Evolutionary conservation across 139 green algal genomes (phyloP).

Genomic region (Zygnema cylindricum): DNA sequence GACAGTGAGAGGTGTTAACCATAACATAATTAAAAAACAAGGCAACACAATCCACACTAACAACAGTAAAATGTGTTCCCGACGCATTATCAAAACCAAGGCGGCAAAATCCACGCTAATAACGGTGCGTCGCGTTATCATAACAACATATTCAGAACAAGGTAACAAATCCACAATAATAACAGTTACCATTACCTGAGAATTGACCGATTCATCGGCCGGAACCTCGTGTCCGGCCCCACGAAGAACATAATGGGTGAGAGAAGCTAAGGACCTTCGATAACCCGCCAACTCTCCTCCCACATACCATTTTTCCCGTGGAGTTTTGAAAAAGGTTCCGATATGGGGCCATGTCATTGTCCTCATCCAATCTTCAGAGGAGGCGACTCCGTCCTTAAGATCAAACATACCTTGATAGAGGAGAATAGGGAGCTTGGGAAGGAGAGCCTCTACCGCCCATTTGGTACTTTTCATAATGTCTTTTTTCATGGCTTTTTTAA

Average conservation of each 20-base stretch:
- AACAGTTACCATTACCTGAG: neutral
- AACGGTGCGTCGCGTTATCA: too few relatives aligned
- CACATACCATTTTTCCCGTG: slow-evolving; percentile 16
- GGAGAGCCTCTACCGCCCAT: slow-evolving; percentile 70
- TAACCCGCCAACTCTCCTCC: slow-evolving; percentile 30
- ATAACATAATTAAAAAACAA: too few relatives aligned
- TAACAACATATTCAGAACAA: neutral
- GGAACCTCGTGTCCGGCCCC: slow-evolving; percentile 34
- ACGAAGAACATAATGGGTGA: slow-evolving; percentile 13
- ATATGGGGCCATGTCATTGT: slow-evolving; percentile 65
- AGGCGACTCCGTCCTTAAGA: slow-evolving; percentile 72
- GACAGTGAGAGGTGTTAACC: too few relatives aligned
- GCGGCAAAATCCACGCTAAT: too few relatives aligned
- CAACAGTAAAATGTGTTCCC: neutral
- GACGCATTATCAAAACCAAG: neutral
- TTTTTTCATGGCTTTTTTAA: slow-evolving; percentile 62
- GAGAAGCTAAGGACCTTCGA: slow-evolving; percentile 4
- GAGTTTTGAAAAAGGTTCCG: slow-evolving; percentile 2
- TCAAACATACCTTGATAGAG: slow-evolving; percentile 78
- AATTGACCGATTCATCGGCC: slow-evolving; percentile 16
- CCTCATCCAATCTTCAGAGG: slow-evolving; percentile 67
- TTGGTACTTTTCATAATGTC: slow-evolving; percentile 73
- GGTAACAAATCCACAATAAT: neutral
- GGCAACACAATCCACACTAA: too few relatives aligned
- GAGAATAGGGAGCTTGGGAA: slow-evolving; percentile 69